These are phyloP conservation scores for Scutellaria galericulata DNA, from an alignment of 257 asterid species.

Conservation along the genomic window DNA sequence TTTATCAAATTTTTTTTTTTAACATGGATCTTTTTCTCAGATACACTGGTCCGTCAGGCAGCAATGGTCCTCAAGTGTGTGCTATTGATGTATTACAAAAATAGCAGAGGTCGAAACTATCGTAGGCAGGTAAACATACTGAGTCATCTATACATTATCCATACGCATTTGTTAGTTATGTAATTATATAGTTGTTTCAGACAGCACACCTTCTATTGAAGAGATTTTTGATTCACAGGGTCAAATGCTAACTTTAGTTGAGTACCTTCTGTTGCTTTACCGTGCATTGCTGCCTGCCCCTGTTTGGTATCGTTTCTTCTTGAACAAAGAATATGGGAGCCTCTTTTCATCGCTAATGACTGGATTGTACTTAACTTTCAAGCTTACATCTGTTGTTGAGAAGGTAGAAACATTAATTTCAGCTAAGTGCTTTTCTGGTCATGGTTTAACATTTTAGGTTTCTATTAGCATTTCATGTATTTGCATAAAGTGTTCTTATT, in stretches of 20 bases:
- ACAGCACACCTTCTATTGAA: constrained; percentile 28
- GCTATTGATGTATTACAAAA: constrained; percentile 73
- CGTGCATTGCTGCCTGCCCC: constrained; percentile 92
- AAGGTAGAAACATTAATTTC: constrained; percentile 55
- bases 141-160: neutral
- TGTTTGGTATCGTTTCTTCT: constrained; percentile 92
- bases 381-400: constrained; percentile 91
- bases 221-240: constrained; percentile 53
- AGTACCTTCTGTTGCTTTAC: constrained; percentile 74
- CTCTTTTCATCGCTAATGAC: constrained; percentile 88
- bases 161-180: neutral
- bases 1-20: constrained; percentile 25
- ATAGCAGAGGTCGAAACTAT: constrained; percentile 71
- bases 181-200: constrained; percentile 11
- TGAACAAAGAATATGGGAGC: constrained; percentile 93
- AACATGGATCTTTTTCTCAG: constrained; percentile 43
- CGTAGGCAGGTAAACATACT: constrained; percentile 69
- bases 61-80: constrained; percentile 76
- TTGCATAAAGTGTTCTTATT: neutral
- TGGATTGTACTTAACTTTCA: constrained; percentile 85
- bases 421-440: constrained; percentile 9
- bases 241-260: constrained; percentile 82
- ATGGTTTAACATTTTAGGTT: constrained; percentile 21
- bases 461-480: constrained; percentile 18
- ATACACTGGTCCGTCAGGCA: constrained; percentile 82